phyloP scores from a whole-genome alignment of 2,329 filamentous ascomycete species.

The Verruconis gallopava region DNA sequence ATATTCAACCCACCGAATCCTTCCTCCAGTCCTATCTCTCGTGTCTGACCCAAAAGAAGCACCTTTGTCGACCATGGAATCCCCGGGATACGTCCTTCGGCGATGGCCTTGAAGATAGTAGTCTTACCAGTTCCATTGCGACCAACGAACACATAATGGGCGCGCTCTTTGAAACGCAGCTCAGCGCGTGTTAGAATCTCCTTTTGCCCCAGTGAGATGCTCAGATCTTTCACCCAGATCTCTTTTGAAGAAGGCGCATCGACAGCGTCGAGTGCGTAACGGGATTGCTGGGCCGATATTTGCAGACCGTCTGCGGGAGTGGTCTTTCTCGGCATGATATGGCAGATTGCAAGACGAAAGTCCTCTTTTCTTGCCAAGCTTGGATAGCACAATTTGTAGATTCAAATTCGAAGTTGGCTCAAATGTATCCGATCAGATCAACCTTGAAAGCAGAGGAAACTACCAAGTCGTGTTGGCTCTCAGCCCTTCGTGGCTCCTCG shows the following conservation, averaged over 20 bases:
- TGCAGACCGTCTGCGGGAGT: conserved; percentile 1
- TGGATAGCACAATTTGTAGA: too few relatives aligned
- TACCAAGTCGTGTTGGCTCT: too few relatives aligned
- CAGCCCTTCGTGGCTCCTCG: too few relatives aligned
- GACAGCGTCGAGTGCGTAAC: conserved; percentile 25
- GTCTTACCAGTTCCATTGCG: conserved; percentile 76
- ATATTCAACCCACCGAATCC: conserved; percentile 19
- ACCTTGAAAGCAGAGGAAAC: too few relatives aligned
- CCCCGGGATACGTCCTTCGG: conserved; percentile 65
- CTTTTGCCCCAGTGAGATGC: conserved; percentile 46
- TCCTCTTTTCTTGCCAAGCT: too few relatives aligned
- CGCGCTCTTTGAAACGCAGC: conserved; percentile 57
- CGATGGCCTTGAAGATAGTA: conserved; percentile 61
- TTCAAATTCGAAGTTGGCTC: too few relatives aligned
- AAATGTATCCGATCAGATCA: too few relatives aligned
- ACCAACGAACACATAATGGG: conserved; percentile 66
- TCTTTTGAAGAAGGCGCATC: conserved; percentile 27
- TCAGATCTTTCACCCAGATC: conserved; percentile 51
- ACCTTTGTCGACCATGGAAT: conserved; percentile 25
- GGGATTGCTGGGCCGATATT: conserved; percentile 26
- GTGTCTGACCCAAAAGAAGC: conserved; percentile 24
- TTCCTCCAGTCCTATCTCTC: conserved; percentile 17
- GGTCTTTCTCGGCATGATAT: conserved; percentile 1
- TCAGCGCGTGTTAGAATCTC: conserved; percentile 61
- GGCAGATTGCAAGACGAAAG: too few relatives aligned